phyloP scores from a whole-genome alignment of 2,329 filamentous ascomycete species.

The Exophiala oligosperma region DNA sequence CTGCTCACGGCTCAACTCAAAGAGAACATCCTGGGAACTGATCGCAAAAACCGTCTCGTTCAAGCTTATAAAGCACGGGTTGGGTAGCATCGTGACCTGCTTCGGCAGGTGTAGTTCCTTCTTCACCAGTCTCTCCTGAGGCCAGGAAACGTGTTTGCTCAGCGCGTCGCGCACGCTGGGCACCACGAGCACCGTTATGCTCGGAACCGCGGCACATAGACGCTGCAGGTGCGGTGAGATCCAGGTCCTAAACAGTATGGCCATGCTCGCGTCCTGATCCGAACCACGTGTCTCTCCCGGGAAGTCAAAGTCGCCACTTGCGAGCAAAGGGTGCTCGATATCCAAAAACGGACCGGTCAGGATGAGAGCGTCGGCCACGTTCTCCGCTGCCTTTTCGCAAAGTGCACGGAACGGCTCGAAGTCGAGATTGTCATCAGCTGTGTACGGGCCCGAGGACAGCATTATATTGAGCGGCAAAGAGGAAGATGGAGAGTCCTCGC shows the following conservation, averaged over 20 bases:
- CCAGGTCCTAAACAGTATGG: constrained; percentile 78
- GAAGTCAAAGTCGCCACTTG: constrained; percentile 75
- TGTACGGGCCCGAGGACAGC: constrained; percentile 84
- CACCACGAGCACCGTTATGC: constrained; percentile 76
- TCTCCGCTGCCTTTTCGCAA: constrained; percentile 73
- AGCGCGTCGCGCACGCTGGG: constrained; percentile 83
- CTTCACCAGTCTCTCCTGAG: constrained; percentile 67
- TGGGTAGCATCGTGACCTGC: constrained; percentile 74
- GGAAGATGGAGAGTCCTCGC: constrained; percentile 52
- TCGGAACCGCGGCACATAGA: constrained; percentile 69
- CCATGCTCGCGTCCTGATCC: constrained; percentile 77
- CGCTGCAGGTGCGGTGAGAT: constrained; percentile 72
- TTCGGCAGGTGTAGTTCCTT: constrained; percentile 79
- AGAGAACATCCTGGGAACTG: constrained; percentile 80
- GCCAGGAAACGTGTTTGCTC: constrained; percentile 83
- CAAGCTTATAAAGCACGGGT: constrained; percentile 83
- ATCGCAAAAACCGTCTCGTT: constrained; percentile 85
- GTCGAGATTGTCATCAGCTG: constrained; percentile 85
- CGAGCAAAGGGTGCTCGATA: constrained; percentile 83
- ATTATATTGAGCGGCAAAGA: constrained; percentile 73
- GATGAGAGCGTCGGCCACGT: constrained; percentile 74
- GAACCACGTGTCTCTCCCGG: constrained; percentile 54
- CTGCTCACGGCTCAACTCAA: constrained; percentile 77
- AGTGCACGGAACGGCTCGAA: constrained; percentile 84
- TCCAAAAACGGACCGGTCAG: constrained; percentile 88